Evolutionary conservation across 139 green algal species (phyloP), one percentile per base, ranked within the genome.

Genomic region (Asterochloris sp.): DNA sequence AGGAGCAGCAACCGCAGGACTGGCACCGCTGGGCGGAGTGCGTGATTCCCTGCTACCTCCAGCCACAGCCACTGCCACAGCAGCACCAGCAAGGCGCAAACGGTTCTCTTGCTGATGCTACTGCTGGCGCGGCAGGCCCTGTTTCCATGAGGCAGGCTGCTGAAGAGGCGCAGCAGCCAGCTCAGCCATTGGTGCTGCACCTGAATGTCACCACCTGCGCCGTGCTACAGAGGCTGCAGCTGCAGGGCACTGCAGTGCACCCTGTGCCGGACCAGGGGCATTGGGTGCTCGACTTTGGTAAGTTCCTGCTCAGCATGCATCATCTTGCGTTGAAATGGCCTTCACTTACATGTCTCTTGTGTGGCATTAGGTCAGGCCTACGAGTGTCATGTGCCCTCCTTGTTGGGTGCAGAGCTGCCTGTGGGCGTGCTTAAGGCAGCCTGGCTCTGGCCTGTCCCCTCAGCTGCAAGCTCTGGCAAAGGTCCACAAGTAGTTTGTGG

Each of bases 231-330:
- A 19, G 29, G 47, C 47, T 80, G 76, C n/a, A 61, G 47, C 38
- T 80, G 12, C 13, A 69, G 47, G 76, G 76, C 19, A 62, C 47
- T 17, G 60, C 60, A 24, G 13, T 62, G 11, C 67, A 47, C 24
- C 68, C 60, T 61, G 60, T 69, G 23, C 76, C 76, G 24, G 76
- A 80, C 16, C n/a, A 14, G 21, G 76, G 76, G 19, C 21, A 69
- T n/a, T 80, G 76, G 76, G 54, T 69, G 60, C 54, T 80, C 0
- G 60, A 80, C 60, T 80, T 69, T 80, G 76, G 76, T 80, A 69
- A 11, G 60, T 6, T 71, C 21, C 19, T 24, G 19, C 21, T 71
- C 19, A 24, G 66, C 21, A 71, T 54, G 38, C 38, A 6, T 9
- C 8, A 2, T 8, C 19, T 21, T 26, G 17, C 66, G 2, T 1